Conservation (phyloP, 768 basidiomycete genomes). For the Rhizopogon vinicolor region DNA sequence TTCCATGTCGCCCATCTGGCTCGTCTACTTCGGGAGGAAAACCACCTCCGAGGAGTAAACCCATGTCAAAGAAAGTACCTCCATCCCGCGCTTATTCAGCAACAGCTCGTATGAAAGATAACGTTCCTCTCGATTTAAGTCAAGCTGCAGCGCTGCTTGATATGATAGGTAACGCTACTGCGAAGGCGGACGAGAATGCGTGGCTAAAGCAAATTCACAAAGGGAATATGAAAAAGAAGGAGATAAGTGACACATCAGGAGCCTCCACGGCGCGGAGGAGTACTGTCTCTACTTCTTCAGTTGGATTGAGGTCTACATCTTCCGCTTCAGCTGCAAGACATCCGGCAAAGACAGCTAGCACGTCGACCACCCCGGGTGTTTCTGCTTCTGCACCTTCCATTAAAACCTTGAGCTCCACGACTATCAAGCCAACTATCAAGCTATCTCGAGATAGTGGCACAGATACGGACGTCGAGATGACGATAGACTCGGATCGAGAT, state of each 20-base stretch:
- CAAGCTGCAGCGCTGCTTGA: background rate
- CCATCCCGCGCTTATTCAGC: background rate
- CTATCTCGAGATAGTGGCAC: background rate
- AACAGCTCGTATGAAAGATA: background rate
- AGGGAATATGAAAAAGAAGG: slow-evolving; percentile 9
- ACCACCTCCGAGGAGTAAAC: background rate
- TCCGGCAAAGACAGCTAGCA: background rate
- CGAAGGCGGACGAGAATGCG: slow-evolving; percentile 20
- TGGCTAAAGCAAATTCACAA: slow-evolving; percentile 18
- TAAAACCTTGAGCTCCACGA: background rate
- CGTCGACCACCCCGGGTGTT: background rate
- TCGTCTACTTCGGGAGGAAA: background rate
- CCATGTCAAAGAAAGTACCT: background rate
- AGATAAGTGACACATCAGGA: slow-evolving; percentile 1
- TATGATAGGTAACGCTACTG: slow-evolving; percentile 18
- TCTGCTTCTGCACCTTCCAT: background rate
- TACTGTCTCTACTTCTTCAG: background rate
- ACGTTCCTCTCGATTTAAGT: background rate
- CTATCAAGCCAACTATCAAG: background rate
- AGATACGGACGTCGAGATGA: background rate
- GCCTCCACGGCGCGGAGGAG: background rate
- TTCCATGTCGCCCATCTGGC: background rate
- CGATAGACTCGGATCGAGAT: background rate
- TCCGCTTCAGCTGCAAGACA: background rate
- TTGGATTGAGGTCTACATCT: background rate